Base-by-base conservation (phyloP, 495 filamentous ascomycete species). In the Hypoxylon fuscum region DNA sequence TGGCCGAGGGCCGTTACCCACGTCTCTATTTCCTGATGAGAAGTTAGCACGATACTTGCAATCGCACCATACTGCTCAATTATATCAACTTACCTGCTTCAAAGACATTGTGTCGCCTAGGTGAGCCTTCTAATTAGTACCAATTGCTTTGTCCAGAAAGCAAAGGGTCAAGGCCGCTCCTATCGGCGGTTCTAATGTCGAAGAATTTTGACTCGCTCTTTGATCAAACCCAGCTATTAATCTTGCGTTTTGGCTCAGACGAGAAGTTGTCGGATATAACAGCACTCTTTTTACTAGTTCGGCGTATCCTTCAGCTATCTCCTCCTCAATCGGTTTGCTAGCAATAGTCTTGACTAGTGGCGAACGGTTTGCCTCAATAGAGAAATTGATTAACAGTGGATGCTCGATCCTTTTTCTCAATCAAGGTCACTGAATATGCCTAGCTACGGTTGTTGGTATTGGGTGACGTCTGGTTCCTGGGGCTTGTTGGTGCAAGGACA, bases 1-100 rank as follows among this genome's bases (percentile, higher is more conserved):
- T 89, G 88, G 52, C 83, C 88, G 21, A 98, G 85, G 68, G 95
- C 95, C 73, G 88, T 82, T 58, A 98, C 96, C 95, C 95, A 99
- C 29, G 91, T 95, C 81, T 98, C 93, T 77, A 99, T 98, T 89
- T 98, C 96, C 93, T 22, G 32, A 74, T 59, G 48, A 6, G 46
- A 48, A 23, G 41, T 63, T 23, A 50, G 63, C 14, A 66, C 35
- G 56, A 71, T 41, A 18, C 56, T 50, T 35, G 29, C 44, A 59
- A 23, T n/a, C 9, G 20, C 22, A 43, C 0, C 11, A 35, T 6
- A 14, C 32, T 37, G 5, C 18, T 17, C 37, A 43, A 17, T n/a
- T n/a, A n/a, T 11, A 32, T 53, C 18, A 27, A 72, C 84, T 72
- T 70, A 91, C 89, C 83, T 91, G 88, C 74, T 92, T 92, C 72